phyloP scores from a whole-genome alignment of 345 rosid species.

The Adansonia digitata region DNA sequence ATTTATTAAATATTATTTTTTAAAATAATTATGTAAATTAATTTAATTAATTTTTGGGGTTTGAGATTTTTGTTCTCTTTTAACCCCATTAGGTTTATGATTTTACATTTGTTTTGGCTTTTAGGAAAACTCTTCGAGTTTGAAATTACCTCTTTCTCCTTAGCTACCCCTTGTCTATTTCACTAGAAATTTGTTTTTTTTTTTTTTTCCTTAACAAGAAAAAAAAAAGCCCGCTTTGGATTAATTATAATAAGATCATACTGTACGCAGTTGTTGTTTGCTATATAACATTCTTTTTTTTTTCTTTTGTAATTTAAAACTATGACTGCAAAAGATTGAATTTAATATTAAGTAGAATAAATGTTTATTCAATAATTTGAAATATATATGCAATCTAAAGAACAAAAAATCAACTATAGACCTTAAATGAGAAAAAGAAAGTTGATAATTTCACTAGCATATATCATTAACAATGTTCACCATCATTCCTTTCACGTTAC shows the following conservation, averaged over 20 bases:
- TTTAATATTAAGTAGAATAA: too few relatives aligned
- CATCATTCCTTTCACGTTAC: not conserved
- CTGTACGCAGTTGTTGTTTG: not conserved
- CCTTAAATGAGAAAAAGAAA: not conserved
- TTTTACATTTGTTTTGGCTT: not conserved
- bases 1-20: too few relatives aligned
- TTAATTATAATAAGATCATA: too few relatives aligned
- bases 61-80: not conserved
- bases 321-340: too few relatives aligned
- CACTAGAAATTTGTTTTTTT: not conserved
- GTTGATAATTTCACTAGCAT: too few relatives aligned
- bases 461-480: not conserved
- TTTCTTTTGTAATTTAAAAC: too few relatives aligned
- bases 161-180: not conserved
- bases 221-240: not conserved
- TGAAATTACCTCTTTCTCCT: constrained; percentile 13
- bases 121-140: not conserved
- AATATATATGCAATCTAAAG: too few relatives aligned
- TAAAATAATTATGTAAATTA: too few relatives aligned
- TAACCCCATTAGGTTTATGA: constrained; percentile 3
- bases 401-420: not conserved
- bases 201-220: not conserved
- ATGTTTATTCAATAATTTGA: not conserved
- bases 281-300: too few relatives aligned
- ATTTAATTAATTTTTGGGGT: too few relatives aligned